A percentile compares a stretch with the other conserved stretches of the same genome.
These are phyloP conservation scores for Mucor irregularis DNA, from an alignment of 371 early-diverging fungal genomes.

Conservation along the genomic window DNA sequence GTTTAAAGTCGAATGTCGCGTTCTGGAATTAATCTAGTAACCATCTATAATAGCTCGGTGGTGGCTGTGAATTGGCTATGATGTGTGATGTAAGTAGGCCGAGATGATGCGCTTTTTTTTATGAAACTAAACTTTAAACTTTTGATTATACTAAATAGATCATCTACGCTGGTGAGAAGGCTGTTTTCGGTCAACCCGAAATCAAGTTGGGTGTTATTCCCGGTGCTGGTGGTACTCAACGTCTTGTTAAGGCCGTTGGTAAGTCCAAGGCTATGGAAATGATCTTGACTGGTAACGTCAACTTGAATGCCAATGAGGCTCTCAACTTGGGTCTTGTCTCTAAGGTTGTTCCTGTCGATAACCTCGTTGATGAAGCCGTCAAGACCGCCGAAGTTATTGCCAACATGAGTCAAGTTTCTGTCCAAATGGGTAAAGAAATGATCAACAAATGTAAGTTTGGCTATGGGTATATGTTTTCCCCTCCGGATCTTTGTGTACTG, in stretches of 20 bases:
- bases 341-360: slow-evolving; percentile 85
- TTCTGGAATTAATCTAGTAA: not conserved
- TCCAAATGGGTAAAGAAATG: slow-evolving; percentile 96
- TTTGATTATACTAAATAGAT: slow-evolving; percentile 55
- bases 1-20: not conserved
- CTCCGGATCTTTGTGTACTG: not conserved
- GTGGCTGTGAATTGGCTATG: slow-evolving; percentile 99
- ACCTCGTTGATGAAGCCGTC: slow-evolving; percentile 87
- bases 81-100: slow-evolving; percentile 77
- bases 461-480: not conserved
- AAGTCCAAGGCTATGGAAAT: slow-evolving; percentile 99
- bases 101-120: not conserved
- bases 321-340: slow-evolving; percentile 86
- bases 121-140: not conserved
- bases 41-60: slow-evolving; percentile 73
- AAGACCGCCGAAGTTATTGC: slow-evolving; percentile 90
- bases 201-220: slow-evolving; percentile 97
- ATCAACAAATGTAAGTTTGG: slow-evolving; percentile 79
- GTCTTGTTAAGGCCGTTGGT: slow-evolving; percentile 93
- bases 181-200: slow-evolving; percentile 97
- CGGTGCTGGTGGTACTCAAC: slow-evolving; percentile 88
- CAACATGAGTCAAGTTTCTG: slow-evolving; percentile 79
- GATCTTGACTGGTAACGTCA: slow-evolving; percentile 84
- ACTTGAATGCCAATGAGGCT: slow-evolving; percentile 90
- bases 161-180: slow-evolving; percentile 97